Evolutionary conservation across 148 eudicot species (phyloP), one percentile per base, ranked within the genome.

Genomic region (Chenopodium suecicum): DNA sequence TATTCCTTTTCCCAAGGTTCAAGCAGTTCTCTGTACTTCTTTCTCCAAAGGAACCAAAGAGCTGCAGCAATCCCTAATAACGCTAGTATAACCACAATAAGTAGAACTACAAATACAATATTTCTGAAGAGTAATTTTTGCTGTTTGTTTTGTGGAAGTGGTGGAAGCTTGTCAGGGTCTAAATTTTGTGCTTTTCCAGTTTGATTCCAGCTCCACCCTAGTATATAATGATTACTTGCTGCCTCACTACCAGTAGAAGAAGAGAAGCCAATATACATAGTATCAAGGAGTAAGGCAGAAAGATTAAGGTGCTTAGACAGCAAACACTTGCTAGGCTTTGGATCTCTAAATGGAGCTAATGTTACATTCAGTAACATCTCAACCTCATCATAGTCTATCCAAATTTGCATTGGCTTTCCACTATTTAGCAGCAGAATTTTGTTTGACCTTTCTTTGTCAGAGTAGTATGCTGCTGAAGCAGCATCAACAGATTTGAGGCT

Each of bases 131-230:
- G 52, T 56, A 3, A 48, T 17, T 29, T 67, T 47, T 78, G 60
- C 25, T 20, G 56, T 74, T 32, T 72, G 25, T 78, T 47, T 47
- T 22, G 54, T 11, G 79, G 85, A 67, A 83, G 82, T 17, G 73
- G 73, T 64, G 85, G 85, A 58, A 83, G 85, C 72, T 78, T 83
- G 1, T 66, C 78, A 37, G 22, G 74, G 69, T 83, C 78, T 7
- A 78, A 32, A 72, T 78, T 78, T 64, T 82, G 78, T 12, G 85
- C 85, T 11, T 34, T 79, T 20, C 85, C 85, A 78, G 69, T 78
- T 72, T 82, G 84, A 74, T 82, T 82, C 84, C 81, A 82, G 48
- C 77, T 83, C 85, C 81, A 83, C 32, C 85, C 85, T 14, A 83
- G 68, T 50, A 83, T 73, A 68, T 72, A 83, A 52, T 83, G 85